These are phyloP conservation scores for Taiozyma sp. DNA, from an alignment of 1,139 yeast genomes.

Conservation along the genomic window DNA sequence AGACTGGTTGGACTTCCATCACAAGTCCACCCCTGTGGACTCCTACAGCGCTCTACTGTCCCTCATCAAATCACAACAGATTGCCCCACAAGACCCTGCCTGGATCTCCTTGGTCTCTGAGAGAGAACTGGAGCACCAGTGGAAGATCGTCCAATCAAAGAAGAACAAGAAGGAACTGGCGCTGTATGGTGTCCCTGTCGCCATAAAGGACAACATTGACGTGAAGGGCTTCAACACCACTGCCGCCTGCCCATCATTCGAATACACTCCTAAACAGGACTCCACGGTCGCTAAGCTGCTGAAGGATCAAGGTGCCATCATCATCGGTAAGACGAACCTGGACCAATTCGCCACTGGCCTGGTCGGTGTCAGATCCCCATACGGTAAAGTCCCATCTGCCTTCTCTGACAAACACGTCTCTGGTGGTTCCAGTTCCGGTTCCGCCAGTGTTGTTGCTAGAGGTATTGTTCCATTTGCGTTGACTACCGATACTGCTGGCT, in stretches of 20 bases:
- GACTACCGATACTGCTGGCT: slow-evolving; percentile 99
- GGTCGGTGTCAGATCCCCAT: slow-evolving; percentile 93
- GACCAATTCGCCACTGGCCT: slow-evolving; percentile 97
- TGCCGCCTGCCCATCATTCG: slow-evolving; percentile 88
- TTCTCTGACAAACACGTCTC: slow-evolving; percentile 73
- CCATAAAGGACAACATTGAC: slow-evolving; percentile 92
- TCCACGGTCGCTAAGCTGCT: slow-evolving; percentile 67
- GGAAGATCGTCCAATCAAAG: slow-evolving; percentile 67
- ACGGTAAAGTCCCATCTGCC: slow-evolving; percentile 79
- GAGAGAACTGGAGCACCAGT: slow-evolving; percentile 64
- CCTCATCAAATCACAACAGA: slow-evolving; percentile 42
- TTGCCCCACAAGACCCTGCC: slow-evolving; percentile 63
- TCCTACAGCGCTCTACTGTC: slow-evolving; percentile 46
- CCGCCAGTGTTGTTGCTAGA: slow-evolving; percentile 82
- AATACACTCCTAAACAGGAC: slow-evolving; percentile 61
- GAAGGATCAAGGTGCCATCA: slow-evolving; percentile 81
- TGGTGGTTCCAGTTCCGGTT: slow-evolving; percentile 97
- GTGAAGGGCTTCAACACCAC: slow-evolving; percentile 79
- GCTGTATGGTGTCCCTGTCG: slow-evolving; percentile 86
- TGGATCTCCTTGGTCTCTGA: slow-evolving; percentile 77
- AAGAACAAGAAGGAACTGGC: slow-evolving; percentile 40
- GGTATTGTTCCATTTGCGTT: slow-evolving; percentile 85
- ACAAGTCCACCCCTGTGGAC: slow-evolving; percentile 51
- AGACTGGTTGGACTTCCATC: slow-evolving; percentile 72
- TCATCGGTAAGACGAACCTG: slow-evolving; percentile 87